These are phyloP conservation scores for Paraurostyla sp. DNA, from an alignment of 73 alveolate genomes.

Conservation along the genomic window DNA sequence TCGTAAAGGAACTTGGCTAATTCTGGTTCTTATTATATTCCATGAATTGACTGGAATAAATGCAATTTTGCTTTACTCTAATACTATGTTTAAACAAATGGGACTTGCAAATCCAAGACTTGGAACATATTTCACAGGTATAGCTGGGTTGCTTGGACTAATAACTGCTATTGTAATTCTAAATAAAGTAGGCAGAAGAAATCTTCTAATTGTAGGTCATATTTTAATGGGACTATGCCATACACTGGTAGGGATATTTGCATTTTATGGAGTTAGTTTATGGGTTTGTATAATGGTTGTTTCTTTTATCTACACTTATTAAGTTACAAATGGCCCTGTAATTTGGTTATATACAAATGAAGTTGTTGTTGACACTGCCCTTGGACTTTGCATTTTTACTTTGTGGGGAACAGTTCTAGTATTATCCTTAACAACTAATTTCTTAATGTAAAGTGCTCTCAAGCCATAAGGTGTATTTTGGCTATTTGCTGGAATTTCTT, in stretches of 20 bases:
- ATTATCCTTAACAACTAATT: slow-evolving; percentile 8
- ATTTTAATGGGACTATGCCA: slow-evolving; percentile 27
- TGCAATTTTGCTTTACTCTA: slow-evolving; percentile 48
- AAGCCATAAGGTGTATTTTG: slow-evolving; percentile 34
- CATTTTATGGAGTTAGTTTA: not conserved
- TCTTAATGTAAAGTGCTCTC: slow-evolving; percentile 14
- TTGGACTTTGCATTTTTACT: slow-evolving; percentile 43
- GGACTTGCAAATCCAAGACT: slow-evolving; percentile 4
- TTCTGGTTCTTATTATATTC: slow-evolving; percentile 3
- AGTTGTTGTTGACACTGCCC: slow-evolving; percentile 43
- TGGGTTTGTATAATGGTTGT: not conserved
- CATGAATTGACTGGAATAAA: slow-evolving; percentile 56
- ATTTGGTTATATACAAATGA: slow-evolving; percentile 35
- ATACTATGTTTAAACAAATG: slow-evolving; percentile 14
- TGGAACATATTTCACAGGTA: slow-evolving; percentile 13
- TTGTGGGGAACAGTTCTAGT: slow-evolving; percentile 41
- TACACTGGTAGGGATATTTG: slow-evolving; percentile 22
- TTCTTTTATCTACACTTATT: not conserved
- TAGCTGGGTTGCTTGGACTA: not conserved
- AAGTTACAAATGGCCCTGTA: slow-evolving; percentile 34
- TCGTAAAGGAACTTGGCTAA: slow-evolving; percentile 13
- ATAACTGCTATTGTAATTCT: not conserved
- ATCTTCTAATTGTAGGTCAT: slow-evolving; percentile 21
- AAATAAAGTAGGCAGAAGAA: not conserved
- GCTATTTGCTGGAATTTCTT: not conserved